These are phyloP conservation scores for Russula emetica DNA, from an alignment of 768 basidiomycete genomes.

Conservation along the genomic window DNA sequence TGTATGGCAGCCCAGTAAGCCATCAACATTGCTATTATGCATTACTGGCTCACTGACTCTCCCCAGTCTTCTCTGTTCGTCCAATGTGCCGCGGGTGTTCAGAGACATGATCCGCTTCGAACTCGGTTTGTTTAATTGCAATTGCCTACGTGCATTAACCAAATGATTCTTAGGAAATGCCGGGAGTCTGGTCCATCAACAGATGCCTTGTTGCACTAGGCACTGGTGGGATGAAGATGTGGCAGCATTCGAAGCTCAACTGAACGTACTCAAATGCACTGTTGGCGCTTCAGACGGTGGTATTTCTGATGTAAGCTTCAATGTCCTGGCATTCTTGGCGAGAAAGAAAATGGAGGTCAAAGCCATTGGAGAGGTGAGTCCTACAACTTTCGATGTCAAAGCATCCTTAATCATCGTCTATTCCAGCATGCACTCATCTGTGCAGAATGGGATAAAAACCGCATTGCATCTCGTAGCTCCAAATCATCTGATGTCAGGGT, in stretches of 20 bases:
- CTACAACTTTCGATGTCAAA: not conserved
- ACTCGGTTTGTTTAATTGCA: not conserved
- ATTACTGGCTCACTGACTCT: not conserved
- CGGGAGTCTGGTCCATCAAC: not conserved
- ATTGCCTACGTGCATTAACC: not conserved
- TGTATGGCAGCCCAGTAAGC: slow-evolving; percentile 16
- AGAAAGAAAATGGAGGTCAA: not conserved
- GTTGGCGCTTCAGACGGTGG: not conserved
- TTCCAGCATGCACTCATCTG: slow-evolving; percentile 13
- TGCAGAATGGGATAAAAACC: slow-evolving; percentile 10
- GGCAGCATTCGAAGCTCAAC: not conserved
- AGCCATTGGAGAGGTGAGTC: slow-evolving; percentile 5
- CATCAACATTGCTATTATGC: not conserved
- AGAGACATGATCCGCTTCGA: slow-evolving; percentile 3
- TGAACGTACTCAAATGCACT: not conserved
- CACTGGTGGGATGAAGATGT: slow-evolving; percentile 21
- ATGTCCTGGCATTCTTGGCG: not conserved
- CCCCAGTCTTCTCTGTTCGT: not conserved
- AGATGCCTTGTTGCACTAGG: not conserved
- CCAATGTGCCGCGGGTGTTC: not conserved
- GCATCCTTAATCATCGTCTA: not conserved
- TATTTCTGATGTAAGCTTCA: not conserved
- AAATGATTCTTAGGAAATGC: not conserved
- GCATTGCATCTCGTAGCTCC: slow-evolving; percentile 6
- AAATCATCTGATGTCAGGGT: slow-evolving; percentile 6